These are phyloP conservation scores for Fusarium illudens DNA, from an alignment of 2,329 filamentous ascomycete species.

Conservation along the genomic window DNA sequence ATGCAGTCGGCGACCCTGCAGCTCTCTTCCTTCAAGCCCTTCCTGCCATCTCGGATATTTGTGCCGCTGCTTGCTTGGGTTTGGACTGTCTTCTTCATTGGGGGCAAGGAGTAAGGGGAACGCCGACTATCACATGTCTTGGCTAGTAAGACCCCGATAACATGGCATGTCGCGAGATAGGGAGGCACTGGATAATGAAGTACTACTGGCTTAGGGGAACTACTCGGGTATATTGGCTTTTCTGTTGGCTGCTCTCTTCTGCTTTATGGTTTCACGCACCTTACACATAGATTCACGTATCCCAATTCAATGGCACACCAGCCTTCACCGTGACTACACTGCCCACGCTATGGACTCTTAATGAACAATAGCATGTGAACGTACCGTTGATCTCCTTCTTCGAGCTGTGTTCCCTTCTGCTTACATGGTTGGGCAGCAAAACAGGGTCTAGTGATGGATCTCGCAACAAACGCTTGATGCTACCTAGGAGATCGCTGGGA, in stretches of 20 bases:
- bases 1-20: background rate
- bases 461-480: too few relatives aligned
- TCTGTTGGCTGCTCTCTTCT: background rate
- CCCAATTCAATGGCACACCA: background rate
- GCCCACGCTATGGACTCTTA: background rate
- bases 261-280: background rate
- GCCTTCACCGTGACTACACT: background rate
- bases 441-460: too few relatives aligned
- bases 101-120: background rate
- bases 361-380: background rate
- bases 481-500: constrained; percentile 75
- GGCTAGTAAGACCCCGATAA: background rate
- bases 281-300: background rate
- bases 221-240: background rate
- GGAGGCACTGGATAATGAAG: background rate
- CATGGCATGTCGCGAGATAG: background rate
- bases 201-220: background rate
- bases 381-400: background rate
- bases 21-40: background rate
- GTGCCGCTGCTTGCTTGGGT: background rate
- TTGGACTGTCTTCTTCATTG: background rate
- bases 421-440: too few relatives aligned
- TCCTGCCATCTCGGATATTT: background rate
- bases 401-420: background rate
- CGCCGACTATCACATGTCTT: background rate